Evolutionary conservation across 257 asterid species (phyloP), one percentile per base, ranked within the genome.

Genomic region (Echites panduratus): DNA sequence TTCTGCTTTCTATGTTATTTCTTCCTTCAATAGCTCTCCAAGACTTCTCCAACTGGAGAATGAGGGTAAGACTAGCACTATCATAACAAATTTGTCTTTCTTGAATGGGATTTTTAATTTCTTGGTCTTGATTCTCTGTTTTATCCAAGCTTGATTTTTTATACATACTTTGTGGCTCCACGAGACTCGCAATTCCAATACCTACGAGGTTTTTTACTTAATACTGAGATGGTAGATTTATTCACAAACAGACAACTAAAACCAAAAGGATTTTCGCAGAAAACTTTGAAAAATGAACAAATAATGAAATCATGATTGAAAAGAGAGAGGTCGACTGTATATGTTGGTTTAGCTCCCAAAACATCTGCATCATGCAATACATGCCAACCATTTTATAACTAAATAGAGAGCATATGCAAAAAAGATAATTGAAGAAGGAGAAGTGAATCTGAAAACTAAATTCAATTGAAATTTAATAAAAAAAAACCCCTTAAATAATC

Each of bases 361-460:
- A 96, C 87, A 35, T 85, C 84, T n/a, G 96, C 98, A 45, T 93
- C 98, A 6, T 90, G 89, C 79, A 89, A 38, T 2, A 90, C 85
- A 41, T 89, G 95, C 98, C 97, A 93, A 1, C 97, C 98, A 12
- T 88, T 86, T 12, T 90, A n/a, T n/a, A n/a, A n/a, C n/a, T n/a
- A n/a, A n/a, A n/a, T n/a, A n/a, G n/a, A n/a, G n/a, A n/a, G n/a
- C n/a, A n/a, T n/a, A n/a, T n/a, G n/a, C n/a, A n/a, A n/a, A n/a
- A n/a, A n/a, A n/a, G n/a, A n/a, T n/a, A n/a, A n/a, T n/a, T n/a
- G n/a, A n/a, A n/a, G n/a, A n/a, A n/a, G n/a, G n/a, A n/a, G n/a
- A n/a, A n/a, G n/a, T n/a, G n/a, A n/a, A n/a, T n/a, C n/a, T n/a
- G n/a, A n/a, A n/a, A n/a, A n/a, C n/a, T n/a, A n/a, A n/a, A n/a